These are phyloP conservation scores for Dendrocalamus latiflorus DNA, from an alignment of 202 grass and related monocot species.

Conservation along the genomic window DNA sequence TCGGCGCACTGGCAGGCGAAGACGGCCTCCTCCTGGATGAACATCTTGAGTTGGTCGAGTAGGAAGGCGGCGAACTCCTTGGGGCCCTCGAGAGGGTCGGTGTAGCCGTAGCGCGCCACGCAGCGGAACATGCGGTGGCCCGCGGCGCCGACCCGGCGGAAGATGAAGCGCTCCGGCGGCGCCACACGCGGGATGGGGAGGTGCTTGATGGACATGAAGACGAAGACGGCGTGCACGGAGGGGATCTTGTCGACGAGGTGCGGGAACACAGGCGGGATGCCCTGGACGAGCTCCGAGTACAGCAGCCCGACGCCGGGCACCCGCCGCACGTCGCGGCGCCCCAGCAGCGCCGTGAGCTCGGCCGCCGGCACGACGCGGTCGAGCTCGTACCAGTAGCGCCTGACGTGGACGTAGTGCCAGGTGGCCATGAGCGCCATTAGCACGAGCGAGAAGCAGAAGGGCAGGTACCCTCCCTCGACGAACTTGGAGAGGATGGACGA, in stretches of 20 bases:
- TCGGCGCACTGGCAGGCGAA: not conserved
- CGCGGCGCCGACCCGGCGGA: constrained; percentile 32
- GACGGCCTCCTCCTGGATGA: constrained; percentile 35
- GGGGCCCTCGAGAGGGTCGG: constrained; percentile 42
- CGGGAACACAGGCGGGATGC: constrained; percentile 57
- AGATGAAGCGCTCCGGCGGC: constrained; percentile 54
- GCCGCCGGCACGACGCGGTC: constrained; percentile 8
- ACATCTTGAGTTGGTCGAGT: constrained; percentile 46
- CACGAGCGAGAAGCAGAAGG: constrained; percentile 42
- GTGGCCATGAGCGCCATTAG: constrained; percentile 61
- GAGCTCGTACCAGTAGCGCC: constrained; percentile 49
- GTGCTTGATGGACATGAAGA: constrained; percentile 56
- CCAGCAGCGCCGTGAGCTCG: constrained; percentile 20
- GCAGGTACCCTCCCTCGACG: constrained; percentile 46
- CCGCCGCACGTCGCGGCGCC: constrained; percentile 12
- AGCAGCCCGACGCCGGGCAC: constrained; percentile 47
- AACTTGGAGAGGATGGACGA: constrained; percentile 59
- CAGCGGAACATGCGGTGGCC: constrained; percentile 46
- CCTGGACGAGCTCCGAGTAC: constrained; percentile 71
- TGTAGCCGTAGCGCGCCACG: constrained; percentile 61
- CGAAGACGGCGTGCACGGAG: constrained; percentile 50
- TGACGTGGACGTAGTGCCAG: constrained; percentile 60
- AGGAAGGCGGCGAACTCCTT: constrained; percentile 38
- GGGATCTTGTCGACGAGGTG: constrained; percentile 59
- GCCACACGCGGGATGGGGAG: constrained; percentile 46